These are phyloP conservation scores for Achlya hypogyna DNA, from an alignment of 352 stramenopile genomes.

Conservation along the genomic window DNA sequence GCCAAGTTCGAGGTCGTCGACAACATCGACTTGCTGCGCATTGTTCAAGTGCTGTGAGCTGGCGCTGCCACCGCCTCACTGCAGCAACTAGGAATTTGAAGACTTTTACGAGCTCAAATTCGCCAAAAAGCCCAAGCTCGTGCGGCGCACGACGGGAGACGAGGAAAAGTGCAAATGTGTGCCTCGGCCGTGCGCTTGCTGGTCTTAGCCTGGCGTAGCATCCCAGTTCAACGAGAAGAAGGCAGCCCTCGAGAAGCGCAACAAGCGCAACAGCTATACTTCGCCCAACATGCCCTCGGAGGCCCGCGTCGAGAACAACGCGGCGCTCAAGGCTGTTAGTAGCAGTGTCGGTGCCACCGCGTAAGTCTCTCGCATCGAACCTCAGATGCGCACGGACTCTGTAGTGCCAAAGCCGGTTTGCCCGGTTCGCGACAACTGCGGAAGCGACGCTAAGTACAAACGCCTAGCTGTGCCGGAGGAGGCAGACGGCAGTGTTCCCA, in stretches of 20 bases:
- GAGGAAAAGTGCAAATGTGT: constrained; percentile 37
- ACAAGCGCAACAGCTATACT: constrained; percentile 61
- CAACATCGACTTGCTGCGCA: constrained; percentile 85
- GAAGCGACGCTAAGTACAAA: neutral
- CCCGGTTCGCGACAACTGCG: neutral
- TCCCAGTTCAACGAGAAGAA: constrained; percentile 44
- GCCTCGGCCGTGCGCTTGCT: neutral
- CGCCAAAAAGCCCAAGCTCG: constrained; percentile 78
- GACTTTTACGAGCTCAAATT: constrained; percentile 90
- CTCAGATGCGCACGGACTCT: neutral
- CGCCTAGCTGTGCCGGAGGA: neutral
- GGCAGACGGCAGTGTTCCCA: constrained; percentile 1
- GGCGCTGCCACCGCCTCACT: neutral
- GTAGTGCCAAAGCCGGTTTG: constrained; percentile 16
- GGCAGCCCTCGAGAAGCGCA: constrained; percentile 46
- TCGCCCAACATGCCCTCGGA: constrained; percentile 68
- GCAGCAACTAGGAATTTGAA: constrained; percentile 75
- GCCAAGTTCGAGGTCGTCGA: constrained; percentile 88
- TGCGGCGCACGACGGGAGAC: constrained; percentile 52
- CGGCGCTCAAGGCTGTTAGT: constrained; percentile 45
- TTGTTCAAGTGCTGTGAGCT: constrained; percentile 48
- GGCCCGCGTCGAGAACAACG: constrained; percentile 72
- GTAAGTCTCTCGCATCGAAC: neutral
- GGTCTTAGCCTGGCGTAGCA: neutral
- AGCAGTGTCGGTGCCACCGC: constrained; percentile 23